Base-by-base conservation (phyloP, 108 stramenopile genomes). In the Stephanodiscus minutulus region DNA sequence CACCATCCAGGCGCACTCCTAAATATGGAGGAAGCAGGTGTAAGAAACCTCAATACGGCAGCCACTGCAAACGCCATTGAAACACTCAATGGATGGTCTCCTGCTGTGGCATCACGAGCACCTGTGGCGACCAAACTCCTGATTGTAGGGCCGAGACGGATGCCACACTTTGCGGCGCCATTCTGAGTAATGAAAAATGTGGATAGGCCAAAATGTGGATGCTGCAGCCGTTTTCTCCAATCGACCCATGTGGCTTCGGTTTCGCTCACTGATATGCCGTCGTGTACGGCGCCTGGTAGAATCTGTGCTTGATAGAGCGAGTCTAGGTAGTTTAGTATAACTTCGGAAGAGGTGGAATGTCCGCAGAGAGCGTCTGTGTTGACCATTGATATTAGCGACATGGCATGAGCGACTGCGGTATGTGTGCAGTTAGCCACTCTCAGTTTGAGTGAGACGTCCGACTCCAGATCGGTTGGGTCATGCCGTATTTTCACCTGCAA, bases 141-240 rank as follows among this genome's bases (percentile, higher is more conserved):
- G 21, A 97, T 65, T 10, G 89, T 95, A 7, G 93, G 92, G 17
- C 84, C 82, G 49, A 93, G 73, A 15, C 94, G 90, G 33, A 95
- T 89, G 27, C 94, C 94, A 53, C 91, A 90, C 64, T 97, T 97
- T 64, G 91, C 83, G 11, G 94, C 85, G 22, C 90, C 92, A 82
- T 94, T 95, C 76, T 97, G 94, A 5, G 89, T 88, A 66, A 97
- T 93, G 72, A 97, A 97, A 80, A 95, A 94, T 21, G 88, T 86
- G 18, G 86, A 83, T 39, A 97, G 69, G 24, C 96, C 96, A 83
- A 97, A 97, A 62, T 86, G 65, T 1, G 91, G 86, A 88, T 94
- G 93, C 21, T 61, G 31, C 60, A 97, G 53, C 18, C 96, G 82
- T 54, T 48, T 53, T 43, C 90, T 83, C 96, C 96, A 97, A 73